Base-by-base conservation (phyloP, 2,329 filamentous ascomycete genomes). In the Pseudopithomyces chartarum region DNA sequence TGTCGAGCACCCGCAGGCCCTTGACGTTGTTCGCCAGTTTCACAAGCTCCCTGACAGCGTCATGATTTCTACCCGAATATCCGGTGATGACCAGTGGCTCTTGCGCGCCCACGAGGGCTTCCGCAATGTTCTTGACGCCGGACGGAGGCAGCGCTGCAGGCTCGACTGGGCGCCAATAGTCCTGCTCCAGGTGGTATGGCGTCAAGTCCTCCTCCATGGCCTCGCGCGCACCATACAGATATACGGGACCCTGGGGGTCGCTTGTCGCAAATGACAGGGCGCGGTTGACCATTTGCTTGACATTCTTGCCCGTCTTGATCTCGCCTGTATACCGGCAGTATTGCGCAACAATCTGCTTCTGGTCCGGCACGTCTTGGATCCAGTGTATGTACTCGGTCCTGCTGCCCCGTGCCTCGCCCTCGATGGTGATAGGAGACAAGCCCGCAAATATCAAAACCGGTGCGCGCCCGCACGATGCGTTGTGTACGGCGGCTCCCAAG, bases 281-380 rank as follows among this genome's bases (percentile, higher is more conserved):
- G 1, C 92, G 87, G 70, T 92, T 92, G 58, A 96, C 90, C 78
- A 96, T 88, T 78, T 96, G 91, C 81, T 96, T 96, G 58, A 96
- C 86, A 68, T 96, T 96, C 69, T 85, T 85, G 15, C 91, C 91
- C 2, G 89, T 89, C 78, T 92, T 93, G 74, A 96, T 87, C 78
- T 96, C 92, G 3, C 83, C 91, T 0, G 88, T 79, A 69, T 95
- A 96, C 10, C 92, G 85, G 73, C 92, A 96, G 75, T 96, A 96
- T 78, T 96, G 92, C 0, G 85, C 81, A 3, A 96, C 80, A 57
- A 96, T 93, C 66, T 87, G 84, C 73, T 89, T 91, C 73, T 94
- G 91, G 67, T 94, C 90, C 0, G 89, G 90, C 2, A 92, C 88
- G 74, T 94, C 90, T 68, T 94, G 90, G 32, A 93, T 89, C 90